These are phyloP conservation scores for Beauveria varroae DNA, from an alignment of 2,329 filamentous ascomycete genomes.

Conservation along the genomic window DNA sequence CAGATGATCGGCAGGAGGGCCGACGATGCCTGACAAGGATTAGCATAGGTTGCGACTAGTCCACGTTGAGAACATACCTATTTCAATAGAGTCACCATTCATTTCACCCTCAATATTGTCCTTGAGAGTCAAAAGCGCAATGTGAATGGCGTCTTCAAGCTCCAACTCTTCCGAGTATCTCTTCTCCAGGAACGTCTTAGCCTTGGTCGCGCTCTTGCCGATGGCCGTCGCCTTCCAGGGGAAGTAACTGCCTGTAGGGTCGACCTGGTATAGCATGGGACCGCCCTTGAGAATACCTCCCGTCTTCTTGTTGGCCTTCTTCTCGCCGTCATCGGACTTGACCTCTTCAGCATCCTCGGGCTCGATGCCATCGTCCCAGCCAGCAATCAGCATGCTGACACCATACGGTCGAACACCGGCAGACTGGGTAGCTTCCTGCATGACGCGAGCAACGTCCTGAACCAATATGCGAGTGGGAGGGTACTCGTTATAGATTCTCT, in stretches of 20 bases:
- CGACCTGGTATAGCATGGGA: constrained; percentile 96
- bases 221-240: constrained; percentile 99
- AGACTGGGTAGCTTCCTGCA: constrained; percentile 98
- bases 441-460: constrained; percentile 93
- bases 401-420: constrained; percentile 96
- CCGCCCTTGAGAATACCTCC: constrained; percentile 93
- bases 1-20: constrained; percentile 85
- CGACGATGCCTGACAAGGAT: constrained; percentile 68
- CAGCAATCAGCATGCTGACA: constrained; percentile 89
- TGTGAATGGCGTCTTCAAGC: constrained; percentile 96
- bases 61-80: constrained; percentile 49
- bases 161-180: constrained; percentile 95
- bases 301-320: constrained; percentile 75
- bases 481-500: constrained; percentile 99
- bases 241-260: constrained; percentile 97
- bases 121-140: constrained; percentile 93
- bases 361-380: constrained; percentile 95
- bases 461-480: constrained; percentile 99
- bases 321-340: constrained; percentile 54
- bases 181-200: constrained; percentile 99
- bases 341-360: constrained; percentile 66
- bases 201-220: constrained; percentile 95
- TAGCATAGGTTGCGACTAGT: constrained; percentile 15
- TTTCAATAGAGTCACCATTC: constrained; percentile 97
- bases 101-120: constrained; percentile 99